Base-by-base conservation (phyloP, 176 grass and related monocot species). In the Melocanna baccifera region DNA sequence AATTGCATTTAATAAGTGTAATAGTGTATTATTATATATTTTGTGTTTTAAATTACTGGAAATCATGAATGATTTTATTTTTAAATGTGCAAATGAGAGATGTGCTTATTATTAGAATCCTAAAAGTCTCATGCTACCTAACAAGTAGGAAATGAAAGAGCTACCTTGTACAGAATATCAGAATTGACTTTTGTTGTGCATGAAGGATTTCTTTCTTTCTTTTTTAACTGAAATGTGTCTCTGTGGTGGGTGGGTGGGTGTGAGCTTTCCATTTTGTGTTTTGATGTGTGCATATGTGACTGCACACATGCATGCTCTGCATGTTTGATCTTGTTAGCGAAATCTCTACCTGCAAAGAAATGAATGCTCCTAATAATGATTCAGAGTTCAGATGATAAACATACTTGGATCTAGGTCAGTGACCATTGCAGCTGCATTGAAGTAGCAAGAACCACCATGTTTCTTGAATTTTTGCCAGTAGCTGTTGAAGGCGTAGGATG, bases 401-500 rank as follows among this genome's bases (percentile, higher is more conserved):
- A 85, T 94, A 91, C 83, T 92, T 88, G 86, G 90, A 75, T 94
- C 67, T 28, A 83, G 53, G 67, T 92, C 69, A 0, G 80, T 92
- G 77, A 94, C 80, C 32, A 91, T 89, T 66, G 86, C 90, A 68
- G 90, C 83, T 32, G 82, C 89, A 79, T 79, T 80, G 58, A 94
- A 92, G 62, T 92, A 89, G 77, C 89, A 92, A 28, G 91, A 92
- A n/a, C 80, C 89, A 82, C 85, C 87, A 47, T 92, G 66, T 46
- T 90, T 92, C 76, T 90, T 97, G 77, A 71, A 90, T 61, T 92
- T 97, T 80, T 90, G 86, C 90, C 88, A 88, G 64, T 89, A 97
- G 77, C 83, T 94, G 73, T 94, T 94, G 76, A 94, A 82, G 61
- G 83, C 66, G 41, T 81, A 90, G 42, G 88, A 90, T 70, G 90